Evolutionary conservation across 805 yeast species (phyloP), one percentile per base, ranked within the genome.

Genomic region (Metschnikowia cerradonensis): DNA sequence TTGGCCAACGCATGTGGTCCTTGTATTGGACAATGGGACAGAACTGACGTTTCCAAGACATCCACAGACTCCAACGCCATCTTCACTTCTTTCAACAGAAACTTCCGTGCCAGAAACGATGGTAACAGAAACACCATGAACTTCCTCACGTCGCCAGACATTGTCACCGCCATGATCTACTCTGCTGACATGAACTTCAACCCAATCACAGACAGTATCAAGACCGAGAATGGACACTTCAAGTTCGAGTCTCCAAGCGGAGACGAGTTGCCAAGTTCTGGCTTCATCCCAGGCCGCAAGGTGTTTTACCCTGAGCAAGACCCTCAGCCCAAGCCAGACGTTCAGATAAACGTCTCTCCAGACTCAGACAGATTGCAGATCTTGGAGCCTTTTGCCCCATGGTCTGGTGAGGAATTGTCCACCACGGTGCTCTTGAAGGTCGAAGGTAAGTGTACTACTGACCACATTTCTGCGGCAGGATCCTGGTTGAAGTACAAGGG

Each of bases 1-100:
- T 79, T 92, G 61, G 97, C 98, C 49, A 92, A 92, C 70, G 99
- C 99, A 19, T 92, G 99, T 80, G 99, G 99, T 60, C 99, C 98
- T 65, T 92, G 99, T 78, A 92, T 92, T 67, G 99, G 99, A 52
- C 99, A 92, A 78, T 92, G 99, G 99, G 97, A 94, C 70, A 87
- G 98, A 77, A 78, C 80, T 58, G 96, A 88, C 66, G 80, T 88
- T 41, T 70, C 80, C 43, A 82, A 83, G 67, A 74, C 78, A 30
- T 79, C 86, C 6, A 75, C 77, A 48, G 90, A 84, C 57, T 77
- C 78, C 62, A 91, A 90, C 72, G 88, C 98, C 48, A 94, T 92
- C 60, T 91, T 92, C 72, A 90, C 98, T 5, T 91, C 97, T 11
- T 92, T 91, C 81, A 92, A 92, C 83, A 87, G 99, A 80, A 92